Evolutionary conservation across 805 yeast species (phyloP).

Genomic region (Saccharomycopsis javanensis): DNA sequence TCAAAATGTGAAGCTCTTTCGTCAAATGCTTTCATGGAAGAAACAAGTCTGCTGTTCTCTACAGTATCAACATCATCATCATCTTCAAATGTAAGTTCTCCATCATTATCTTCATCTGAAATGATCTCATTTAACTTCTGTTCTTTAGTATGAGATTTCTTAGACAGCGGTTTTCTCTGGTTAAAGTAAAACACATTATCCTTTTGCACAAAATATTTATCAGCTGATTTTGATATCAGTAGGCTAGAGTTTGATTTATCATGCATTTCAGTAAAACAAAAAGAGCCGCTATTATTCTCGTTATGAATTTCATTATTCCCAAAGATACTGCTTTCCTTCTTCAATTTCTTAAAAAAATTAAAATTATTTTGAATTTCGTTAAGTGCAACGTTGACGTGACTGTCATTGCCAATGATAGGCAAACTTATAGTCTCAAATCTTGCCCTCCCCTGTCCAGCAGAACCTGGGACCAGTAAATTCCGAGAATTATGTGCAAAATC

Average conservation of each 20-base stretch:
- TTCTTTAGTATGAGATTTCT: not conserved
- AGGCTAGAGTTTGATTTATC: not conserved
- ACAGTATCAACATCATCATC: not conserved
- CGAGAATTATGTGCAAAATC: not conserved
- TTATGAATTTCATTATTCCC: not conserved
- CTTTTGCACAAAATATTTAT: not conserved
- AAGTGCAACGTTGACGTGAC: not conserved
- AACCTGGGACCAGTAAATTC: not conserved
- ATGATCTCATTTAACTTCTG: not conserved
- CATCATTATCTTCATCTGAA: not conserved
- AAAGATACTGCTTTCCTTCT: not conserved
- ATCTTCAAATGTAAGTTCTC: not conserved
- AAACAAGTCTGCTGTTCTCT: not conserved
- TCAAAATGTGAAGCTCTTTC: not conserved
- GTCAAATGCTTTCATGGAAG: not conserved
- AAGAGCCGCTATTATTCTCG: not conserved
- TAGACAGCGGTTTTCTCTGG: not conserved
- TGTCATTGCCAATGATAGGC: slow-evolving; percentile 1
- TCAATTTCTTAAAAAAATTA: not conserved
- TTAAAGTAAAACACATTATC: slow-evolving; percentile 1
- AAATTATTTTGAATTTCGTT: not conserved
- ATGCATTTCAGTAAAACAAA: no score
- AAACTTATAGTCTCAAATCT: slow-evolving; percentile 11
- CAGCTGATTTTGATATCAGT: not conserved
- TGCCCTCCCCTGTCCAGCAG: not conserved